Evolutionary conservation across 208 protist genomes (phyloP), one percentile per base, ranked within the genome.

Genomic region (Trypanosoma rangeli): DNA sequence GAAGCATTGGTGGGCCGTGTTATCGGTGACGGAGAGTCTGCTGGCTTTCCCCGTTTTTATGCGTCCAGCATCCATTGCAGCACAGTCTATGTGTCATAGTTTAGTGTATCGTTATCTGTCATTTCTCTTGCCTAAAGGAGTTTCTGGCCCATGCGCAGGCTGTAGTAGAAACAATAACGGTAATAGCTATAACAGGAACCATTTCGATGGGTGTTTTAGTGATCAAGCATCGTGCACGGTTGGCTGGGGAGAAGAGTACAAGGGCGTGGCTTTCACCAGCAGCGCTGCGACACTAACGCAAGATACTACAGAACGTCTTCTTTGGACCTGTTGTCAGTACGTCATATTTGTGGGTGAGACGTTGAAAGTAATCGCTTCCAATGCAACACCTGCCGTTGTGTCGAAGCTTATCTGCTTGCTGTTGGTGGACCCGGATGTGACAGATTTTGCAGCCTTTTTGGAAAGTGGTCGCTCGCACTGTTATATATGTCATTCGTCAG

Each of bases 291-390:
- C 29, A 1, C 5, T 63, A 24, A 35, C 31, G 20, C 42, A 68
- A 42, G n/a, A 22, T 35, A 28, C 61, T 16, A 56, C 63, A 48
- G 63, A 68, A 57, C 55, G 33, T 28, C 48, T 73, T 3, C 22
- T 69, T 15, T 78, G 73, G 73, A 69, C 73, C 2, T 44, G 50
- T 28, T 69, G 52, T 28, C 29, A 37, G 33, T 78, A 72, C 28
- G 29, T 68, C 65, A 37, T 73, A 18, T 67, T 71, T 57, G 44
- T 54, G 8, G 58, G n/a, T 9, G 54, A 65, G 35, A 63, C 65
- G 28, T 50, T 78, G 65, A 64, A 58, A n/a, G 66, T 78, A 9
- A 20, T 78, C 54, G 73, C 29, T 15, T 62, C 46, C 13, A 72
- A 60, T 44, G 31, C 50, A 0, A 12, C 65, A 3, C 31, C 50